Evolutionary conservation across 345 rosid genomes (phyloP).

Genomic region (Lepidium didymum): DNA sequence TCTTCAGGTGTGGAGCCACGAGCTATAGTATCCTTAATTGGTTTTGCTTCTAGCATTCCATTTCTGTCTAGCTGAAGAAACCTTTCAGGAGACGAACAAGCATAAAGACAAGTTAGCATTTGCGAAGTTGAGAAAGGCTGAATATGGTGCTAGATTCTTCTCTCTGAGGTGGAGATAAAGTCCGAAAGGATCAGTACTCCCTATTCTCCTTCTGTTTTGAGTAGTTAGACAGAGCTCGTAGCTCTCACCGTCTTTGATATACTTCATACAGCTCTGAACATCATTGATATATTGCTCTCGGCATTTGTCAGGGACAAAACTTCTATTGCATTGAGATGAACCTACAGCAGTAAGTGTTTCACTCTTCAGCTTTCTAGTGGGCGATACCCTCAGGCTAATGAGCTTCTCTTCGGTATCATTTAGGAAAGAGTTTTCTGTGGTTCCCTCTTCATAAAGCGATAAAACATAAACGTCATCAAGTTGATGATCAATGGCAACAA

Average conservation of each 20-base stretch:
- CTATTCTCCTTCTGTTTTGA: conserved; percentile 49
- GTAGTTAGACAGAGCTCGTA: conserved; percentile 91
- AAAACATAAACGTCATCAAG: conserved; percentile 64
- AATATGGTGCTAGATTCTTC: conserved; percentile 89
- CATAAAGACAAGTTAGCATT: conserved; percentile 59
- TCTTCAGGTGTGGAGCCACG: conserved; percentile 67
- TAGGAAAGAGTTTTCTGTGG: conserved; percentile 41
- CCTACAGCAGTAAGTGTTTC: conserved; percentile 19
- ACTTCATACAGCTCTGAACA: conserved; percentile 59
- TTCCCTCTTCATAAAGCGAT: conserved; percentile 46
- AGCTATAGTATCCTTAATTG: conserved; percentile 87
- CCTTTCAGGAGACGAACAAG: conserved; percentile 93
- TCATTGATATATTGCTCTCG: conserved; percentile 58
- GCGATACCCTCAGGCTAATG: conserved; percentile 33
- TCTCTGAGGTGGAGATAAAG: conserved; percentile 80
- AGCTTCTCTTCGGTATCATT: conserved; percentile 64
- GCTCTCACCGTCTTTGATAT: conserved; percentile 95
- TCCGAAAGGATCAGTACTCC: conserved; percentile 55
- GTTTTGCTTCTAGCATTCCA: conserved; percentile 73
- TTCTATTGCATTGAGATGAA: conserved; percentile 24
- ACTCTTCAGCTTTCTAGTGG: conserved; percentile 19
- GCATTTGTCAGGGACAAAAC: conserved; percentile 58
- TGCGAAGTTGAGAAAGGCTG: conserved; percentile 87
- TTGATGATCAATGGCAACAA: conserved; percentile 67
- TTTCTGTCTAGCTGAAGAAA: conserved; percentile 70